A percentile compares a stretch with the other conserved stretches of the same genome.
phyloP scores from a whole-genome alignment of 257 asterid species.

The Echium plantagineum region DNA sequence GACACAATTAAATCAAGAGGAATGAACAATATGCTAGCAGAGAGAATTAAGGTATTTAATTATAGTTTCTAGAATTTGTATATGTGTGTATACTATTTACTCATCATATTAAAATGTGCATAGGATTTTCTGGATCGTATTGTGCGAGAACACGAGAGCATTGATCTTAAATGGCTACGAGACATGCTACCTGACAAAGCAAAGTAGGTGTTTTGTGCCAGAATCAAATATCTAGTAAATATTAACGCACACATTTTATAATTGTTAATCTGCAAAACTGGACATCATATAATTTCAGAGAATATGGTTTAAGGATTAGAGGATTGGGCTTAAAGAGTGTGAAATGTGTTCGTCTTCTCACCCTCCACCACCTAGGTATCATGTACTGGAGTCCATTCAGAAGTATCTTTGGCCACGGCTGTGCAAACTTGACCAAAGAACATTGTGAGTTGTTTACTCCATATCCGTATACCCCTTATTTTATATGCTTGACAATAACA shows the following conservation, averaged over 20 bases:
- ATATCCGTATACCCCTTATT: neutral
- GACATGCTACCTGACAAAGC: constrained; percentile 91
- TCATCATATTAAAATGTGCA: constrained; percentile 18
- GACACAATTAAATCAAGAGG: constrained; percentile 83
- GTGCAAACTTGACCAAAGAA: constrained; percentile 49
- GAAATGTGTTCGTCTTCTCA: constrained; percentile 94
- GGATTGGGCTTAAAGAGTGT: constrained; percentile 96
- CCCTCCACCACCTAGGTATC: constrained; percentile 91
- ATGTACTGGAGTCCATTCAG: constrained; percentile 42
- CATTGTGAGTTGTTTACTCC: constrained; percentile 23
- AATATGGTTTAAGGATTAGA: constrained; percentile 77
- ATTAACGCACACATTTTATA: constrained; percentile 10
- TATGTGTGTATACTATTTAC: neutral
- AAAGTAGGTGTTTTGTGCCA: constrained; percentile 38
- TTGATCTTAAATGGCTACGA: constrained; percentile 92
- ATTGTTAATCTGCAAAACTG: constrained; percentile 3
- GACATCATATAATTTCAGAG: constrained; percentile 28
- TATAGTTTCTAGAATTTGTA: neutral
- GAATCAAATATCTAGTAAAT: constrained; percentile 28
- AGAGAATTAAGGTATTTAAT: constrained; percentile 64
- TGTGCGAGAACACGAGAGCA: constrained; percentile 77
- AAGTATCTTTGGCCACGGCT: constrained; percentile 49
- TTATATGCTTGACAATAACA: neutral
- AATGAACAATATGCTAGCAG: constrained; percentile 90
- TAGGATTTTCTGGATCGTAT: constrained; percentile 82